Evolutionary conservation across 805 yeast species (phyloP).

Genomic region (Yamadazyma endophytica): DNA sequence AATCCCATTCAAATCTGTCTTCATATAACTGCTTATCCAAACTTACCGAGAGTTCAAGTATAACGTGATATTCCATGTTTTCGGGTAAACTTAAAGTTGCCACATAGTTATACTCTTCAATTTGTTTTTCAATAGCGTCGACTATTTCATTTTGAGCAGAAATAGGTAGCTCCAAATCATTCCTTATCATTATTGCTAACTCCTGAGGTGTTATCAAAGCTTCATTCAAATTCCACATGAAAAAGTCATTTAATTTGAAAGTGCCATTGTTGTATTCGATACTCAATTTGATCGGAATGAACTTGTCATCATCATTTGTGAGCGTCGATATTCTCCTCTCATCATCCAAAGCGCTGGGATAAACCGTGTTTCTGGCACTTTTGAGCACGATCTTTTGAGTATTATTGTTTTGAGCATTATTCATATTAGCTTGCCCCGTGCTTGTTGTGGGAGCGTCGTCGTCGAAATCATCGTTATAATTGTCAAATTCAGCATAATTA

Average conservation of each 20-base stretch:
- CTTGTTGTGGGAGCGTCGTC: slow-evolving; percentile 14
- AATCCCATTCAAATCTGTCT: slow-evolving; percentile 94
- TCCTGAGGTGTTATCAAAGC: slow-evolving; percentile 65
- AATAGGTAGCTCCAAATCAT: slow-evolving; percentile 77
- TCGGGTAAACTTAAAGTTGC: slow-evolving; percentile 63
- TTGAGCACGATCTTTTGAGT: slow-evolving; percentile 23
- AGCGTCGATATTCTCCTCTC: slow-evolving; percentile 16
- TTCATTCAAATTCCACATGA: slow-evolving; percentile 73
- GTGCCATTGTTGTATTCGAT: slow-evolving; percentile 54
- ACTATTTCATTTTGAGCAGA: slow-evolving; percentile 61
- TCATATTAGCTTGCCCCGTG: slow-evolving; percentile 1
- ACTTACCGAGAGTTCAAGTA: slow-evolving; percentile 77
- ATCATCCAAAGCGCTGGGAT: slow-evolving; percentile 19
- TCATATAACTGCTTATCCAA: slow-evolving; percentile 80
- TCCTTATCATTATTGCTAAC: slow-evolving; percentile 70
- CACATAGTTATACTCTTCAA: slow-evolving; percentile 67
- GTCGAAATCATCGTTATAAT: slow-evolving; percentile 45
- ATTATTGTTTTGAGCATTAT: slow-evolving; percentile 7
- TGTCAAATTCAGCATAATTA: slow-evolving; percentile 80
- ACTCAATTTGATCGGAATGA: slow-evolving; percentile 65
- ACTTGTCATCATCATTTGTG: slow-evolving; percentile 35
- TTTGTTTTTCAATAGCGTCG: slow-evolving; percentile 70
- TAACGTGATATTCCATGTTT: slow-evolving; percentile 59
- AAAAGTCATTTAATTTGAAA: slow-evolving; percentile 53
- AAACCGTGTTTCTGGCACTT: slow-evolving; percentile 22